These are phyloP conservation scores for Plectosphaerella plurivora DNA, from an alignment of 2,329 filamentous ascomycete genomes.

Conservation along the genomic window DNA sequence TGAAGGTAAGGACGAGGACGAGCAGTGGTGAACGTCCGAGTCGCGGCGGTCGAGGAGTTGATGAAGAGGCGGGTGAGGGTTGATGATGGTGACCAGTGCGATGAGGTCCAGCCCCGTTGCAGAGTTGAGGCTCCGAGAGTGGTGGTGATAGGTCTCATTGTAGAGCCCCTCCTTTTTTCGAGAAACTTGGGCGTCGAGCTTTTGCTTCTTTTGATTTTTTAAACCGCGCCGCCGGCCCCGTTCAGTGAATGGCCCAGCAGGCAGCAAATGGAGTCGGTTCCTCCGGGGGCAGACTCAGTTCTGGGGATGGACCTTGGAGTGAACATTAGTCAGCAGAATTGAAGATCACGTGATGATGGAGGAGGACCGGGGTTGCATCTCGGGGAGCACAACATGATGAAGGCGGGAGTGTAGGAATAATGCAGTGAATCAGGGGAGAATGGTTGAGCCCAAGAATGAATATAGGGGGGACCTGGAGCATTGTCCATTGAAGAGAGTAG, in stretches of 20 bases:
- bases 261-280: not conserved
- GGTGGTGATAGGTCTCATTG: conserved; percentile 2
- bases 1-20: not conserved
- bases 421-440: no score
- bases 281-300: not conserved
- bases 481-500: no score
- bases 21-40: no score
- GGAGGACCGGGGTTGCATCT: no score
- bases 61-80: not conserved
- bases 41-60: not conserved
- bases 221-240: not conserved
- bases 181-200: not conserved
- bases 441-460: no score
- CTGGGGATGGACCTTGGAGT: not conserved
- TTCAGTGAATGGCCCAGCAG: not conserved
- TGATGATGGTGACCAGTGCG: not conserved
- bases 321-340: not conserved
- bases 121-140: not conserved
- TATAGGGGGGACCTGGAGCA: no score
- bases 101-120: conserved; percentile 1
- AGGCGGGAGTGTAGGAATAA: no score
- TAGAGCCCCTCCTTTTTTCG: not conserved
- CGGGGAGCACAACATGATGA: no score
- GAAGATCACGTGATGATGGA: no score
- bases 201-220: not conserved